These are phyloP conservation scores for Fusarium beomiforme DNA, from an alignment of 2,329 filamentous ascomycete genomes.

Conservation along the genomic window DNA sequence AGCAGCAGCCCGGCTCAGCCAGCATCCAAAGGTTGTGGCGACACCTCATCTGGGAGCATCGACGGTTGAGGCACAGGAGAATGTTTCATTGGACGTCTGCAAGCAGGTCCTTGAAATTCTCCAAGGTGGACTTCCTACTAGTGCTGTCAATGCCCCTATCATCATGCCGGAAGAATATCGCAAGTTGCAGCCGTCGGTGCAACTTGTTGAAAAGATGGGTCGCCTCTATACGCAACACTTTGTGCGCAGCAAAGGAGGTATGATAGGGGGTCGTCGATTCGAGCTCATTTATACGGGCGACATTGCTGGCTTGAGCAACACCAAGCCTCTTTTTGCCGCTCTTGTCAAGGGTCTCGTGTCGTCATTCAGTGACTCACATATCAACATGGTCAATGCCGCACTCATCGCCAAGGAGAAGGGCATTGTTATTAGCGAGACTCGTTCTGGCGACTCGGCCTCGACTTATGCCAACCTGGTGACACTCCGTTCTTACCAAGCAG, in stretches of 20 bases:
- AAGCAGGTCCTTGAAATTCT: conserved; percentile 81
- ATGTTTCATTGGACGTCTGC: conserved; percentile 84
- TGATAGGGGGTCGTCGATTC: conserved; percentile 72
- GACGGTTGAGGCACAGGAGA: conserved; percentile 85
- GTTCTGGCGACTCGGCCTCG: conserved; percentile 69
- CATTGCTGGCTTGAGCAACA: conserved; percentile 75
- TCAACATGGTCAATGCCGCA: conserved; percentile 86
- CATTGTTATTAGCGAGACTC: conserved; percentile 79
- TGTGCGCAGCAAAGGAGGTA: conserved; percentile 53
- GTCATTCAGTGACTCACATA: conserved; percentile 73
- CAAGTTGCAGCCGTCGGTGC: conserved; percentile 80
- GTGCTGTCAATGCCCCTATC: conserved; percentile 82
- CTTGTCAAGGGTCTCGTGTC: conserved; percentile 80
- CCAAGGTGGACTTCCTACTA: conserved; percentile 76
- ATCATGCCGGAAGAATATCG: conserved; percentile 84
- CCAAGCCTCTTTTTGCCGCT: conserved; percentile 81
- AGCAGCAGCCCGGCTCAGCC: conserved; percentile 69
- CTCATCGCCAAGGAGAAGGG: conserved; percentile 81
- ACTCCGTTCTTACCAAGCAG: conserved; percentile 62
- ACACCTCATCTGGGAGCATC: conserved; percentile 85
- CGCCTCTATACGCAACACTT: conserved; percentile 83
- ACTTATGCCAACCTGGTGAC: conserved; percentile 78
- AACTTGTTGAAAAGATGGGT: conserved; percentile 82
- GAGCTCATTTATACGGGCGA: conserved; percentile 83
- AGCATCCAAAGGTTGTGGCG: conserved; percentile 76